Evolutionary conservation across 2,329 filamentous ascomycete species (phyloP).

Genomic region (Pseudogymnoascus sp.): DNA sequence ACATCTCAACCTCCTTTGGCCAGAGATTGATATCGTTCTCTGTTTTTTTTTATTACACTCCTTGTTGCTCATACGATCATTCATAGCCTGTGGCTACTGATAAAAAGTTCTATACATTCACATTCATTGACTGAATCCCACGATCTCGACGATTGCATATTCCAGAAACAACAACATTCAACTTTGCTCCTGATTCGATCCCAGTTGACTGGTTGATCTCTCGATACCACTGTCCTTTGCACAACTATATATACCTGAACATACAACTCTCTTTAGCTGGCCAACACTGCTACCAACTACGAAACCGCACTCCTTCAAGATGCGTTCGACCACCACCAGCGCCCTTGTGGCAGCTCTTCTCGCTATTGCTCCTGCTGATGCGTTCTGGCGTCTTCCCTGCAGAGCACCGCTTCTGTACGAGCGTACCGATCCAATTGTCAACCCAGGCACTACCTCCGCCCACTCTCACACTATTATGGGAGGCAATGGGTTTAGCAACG

Average conservation of each 20-base stretch:
- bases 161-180: conserved; percentile 8
- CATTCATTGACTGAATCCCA: conserved; percentile 6
- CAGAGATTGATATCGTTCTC: background rate
- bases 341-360: conserved; percentile 11
- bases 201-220: conserved; percentile 7
- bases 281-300: background rate
- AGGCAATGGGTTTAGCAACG: conserved; percentile 51
- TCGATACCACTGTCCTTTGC: conserved; percentile 8
- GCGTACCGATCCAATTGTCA: conserved; percentile 52
- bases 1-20: conserved; percentile 6
- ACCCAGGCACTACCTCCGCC: conserved; percentile 42
- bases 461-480: conserved; percentile 58
- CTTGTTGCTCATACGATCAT: background rate
- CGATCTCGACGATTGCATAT: conserved; percentile 1
- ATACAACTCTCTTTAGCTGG: background rate
- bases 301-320: conserved; percentile 5
- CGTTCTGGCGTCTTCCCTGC: conserved; percentile 41
- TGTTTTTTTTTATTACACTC: background rate
- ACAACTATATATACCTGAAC: background rate
- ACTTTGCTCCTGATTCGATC: conserved; percentile 1
- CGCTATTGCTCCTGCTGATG: conserved; percentile 23
- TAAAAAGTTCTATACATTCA: background rate
- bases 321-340: conserved; percentile 9
- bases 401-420: conserved; percentile 34
- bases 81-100: conserved; percentile 8